Percentiles rank a stretch among this genome's conserved stretches.
These are phyloP conservation scores for Trifolium subterraneum DNA, from an alignment of 306 rosid genomes.

Conservation along the genomic window DNA sequence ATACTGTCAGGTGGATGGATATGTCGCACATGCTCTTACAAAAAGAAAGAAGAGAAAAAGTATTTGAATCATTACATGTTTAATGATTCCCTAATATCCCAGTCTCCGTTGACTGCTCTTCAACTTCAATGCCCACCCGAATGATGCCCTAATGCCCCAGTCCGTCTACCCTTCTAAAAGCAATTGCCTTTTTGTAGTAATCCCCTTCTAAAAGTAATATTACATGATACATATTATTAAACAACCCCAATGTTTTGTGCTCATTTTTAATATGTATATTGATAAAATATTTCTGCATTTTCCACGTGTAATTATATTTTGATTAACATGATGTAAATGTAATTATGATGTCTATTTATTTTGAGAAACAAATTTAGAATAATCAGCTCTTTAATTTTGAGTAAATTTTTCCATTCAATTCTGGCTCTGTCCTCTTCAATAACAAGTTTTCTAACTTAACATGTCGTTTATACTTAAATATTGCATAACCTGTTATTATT, in stretches of 20 bases:
- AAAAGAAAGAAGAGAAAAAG: not conserved
- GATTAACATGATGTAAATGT: not conserved
- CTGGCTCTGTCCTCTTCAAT: not conserved
- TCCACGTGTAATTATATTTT: not conserved
- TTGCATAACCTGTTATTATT: slow-evolving; percentile 31
- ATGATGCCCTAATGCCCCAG: too few species aligned
- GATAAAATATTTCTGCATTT: not conserved
- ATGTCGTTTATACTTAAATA: slow-evolving; percentile 30
- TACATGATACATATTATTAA: too few species aligned
- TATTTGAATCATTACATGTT: not conserved
- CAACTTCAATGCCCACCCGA: too few species aligned
- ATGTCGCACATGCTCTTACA: not conserved
- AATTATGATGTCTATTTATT: not conserved
- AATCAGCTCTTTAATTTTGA: not conserved
- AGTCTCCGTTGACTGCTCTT: too few species aligned
- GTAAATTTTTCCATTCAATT: not conserved
- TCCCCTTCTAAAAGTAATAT: too few species aligned
- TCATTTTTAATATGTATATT: not conserved
- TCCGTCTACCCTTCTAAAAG: too few species aligned
- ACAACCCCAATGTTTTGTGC: not conserved
- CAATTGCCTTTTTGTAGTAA: too few species aligned
- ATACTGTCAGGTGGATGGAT: slow-evolving; percentile 15
- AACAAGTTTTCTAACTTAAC: slow-evolving; percentile 20
- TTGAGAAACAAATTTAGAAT: not conserved
- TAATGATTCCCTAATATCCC: too few species aligned